Base-by-base conservation (phyloP, 306 rosid species). In the Lagenaria siceraria region DNA sequence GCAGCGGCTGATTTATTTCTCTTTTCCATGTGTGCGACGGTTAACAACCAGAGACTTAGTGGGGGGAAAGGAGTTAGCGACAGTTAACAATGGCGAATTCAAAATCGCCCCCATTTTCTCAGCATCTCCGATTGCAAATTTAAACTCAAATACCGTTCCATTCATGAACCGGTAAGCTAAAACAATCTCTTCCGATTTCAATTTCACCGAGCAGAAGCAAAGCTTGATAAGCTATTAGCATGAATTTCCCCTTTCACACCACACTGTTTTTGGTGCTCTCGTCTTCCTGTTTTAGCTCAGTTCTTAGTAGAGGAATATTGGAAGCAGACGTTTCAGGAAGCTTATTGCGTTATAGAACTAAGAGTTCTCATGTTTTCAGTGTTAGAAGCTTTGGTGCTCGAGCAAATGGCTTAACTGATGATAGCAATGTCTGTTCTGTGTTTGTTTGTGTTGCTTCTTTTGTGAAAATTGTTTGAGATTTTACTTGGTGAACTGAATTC, bases 321-420 rank as follows among this genome's bases (percentile, higher is more conserved):
- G 38, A 63, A 22, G 6, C 68, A 25, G 55, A 58, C 58, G 70
- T 60, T 65, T 76, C 61, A 27, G 78, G 79, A 42, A 75, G 82
- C 60, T 60, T 68, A 18, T 14, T 73, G 6, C 80, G 64, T 62
- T 24, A 49, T 51, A 49, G 27, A 72, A 49, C 62, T 2, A 49
- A 63, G 56, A 78, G 63, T 62, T 75, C 80, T 61, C 6, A 8
- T 77, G 13, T 74, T 6, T 86, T 78, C 71, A 52, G 77, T 78
- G 89, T 86, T 40, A 78, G 60, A 82, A 86, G 81, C 77, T 86
- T 81, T 65, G 89, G 89, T 18, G 84, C 89, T 51, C 68, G 17
- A 68, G 89, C 86, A 5, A 85, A 86, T 27, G 87, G 87, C 73
- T 84, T 17, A 15, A 84, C 82, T 18, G 87, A 84, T 55, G 87